Conservation (phyloP, 176 grass and related monocot genomes). For the Microstegium vimineum region DNA sequence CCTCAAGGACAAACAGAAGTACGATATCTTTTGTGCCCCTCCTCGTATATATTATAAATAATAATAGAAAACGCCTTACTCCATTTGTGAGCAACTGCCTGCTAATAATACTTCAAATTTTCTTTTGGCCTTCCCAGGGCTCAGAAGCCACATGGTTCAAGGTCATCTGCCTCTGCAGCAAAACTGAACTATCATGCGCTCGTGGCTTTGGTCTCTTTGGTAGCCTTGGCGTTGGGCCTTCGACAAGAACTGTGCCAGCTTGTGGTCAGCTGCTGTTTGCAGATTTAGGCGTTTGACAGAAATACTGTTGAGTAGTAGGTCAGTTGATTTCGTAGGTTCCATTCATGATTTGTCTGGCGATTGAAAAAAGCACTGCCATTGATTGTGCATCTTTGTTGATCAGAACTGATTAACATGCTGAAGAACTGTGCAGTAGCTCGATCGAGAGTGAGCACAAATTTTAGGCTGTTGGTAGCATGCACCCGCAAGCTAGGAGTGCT, state of each 20-base stretch:
- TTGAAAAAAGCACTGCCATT: conserved; percentile 16
- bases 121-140: conserved; percentile 38
- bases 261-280: conserved; percentile 9
- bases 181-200: conserved; percentile 27
- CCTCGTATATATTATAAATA: neutral
- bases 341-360: conserved; percentile 15
- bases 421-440: conserved; percentile 29
- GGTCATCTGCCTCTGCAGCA: neutral
- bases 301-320: conserved; percentile 32
- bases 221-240: neutral
- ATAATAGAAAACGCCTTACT: neutral
- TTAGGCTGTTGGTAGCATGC: neutral
- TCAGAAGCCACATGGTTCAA: conserved; percentile 59
- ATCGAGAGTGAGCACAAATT: neutral
- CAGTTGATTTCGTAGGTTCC: conserved; percentile 17
- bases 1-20: conserved; percentile 82
- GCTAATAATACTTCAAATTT: neutral
- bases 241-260: conserved; percentile 14
- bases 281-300: conserved; percentile 38
- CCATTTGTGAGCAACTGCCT: neutral
- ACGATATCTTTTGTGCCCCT: neutral
- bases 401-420: neutral
- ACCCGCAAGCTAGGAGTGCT: conserved; percentile 27
- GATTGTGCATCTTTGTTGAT: conserved; percentile 17
- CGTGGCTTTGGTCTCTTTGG: conserved; percentile 22